Conservation (phyloP, 2,329 filamentous ascomycete species). For the Neonectria faginata region DNA sequence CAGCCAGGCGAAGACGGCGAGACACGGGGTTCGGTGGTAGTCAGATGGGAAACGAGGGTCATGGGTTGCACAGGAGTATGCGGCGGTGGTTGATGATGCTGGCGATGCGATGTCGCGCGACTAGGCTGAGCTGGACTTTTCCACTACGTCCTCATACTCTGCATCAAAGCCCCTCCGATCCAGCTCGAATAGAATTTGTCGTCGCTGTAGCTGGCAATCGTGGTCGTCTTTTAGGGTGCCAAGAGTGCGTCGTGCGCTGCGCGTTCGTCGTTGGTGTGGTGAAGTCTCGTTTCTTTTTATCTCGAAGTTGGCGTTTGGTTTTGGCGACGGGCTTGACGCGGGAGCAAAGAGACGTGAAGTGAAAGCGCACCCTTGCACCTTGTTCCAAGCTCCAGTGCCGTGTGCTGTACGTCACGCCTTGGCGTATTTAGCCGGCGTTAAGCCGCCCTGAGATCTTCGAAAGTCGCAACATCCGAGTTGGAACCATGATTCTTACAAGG, state of each 20-base stretch:
- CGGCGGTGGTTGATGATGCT: slow-evolving; percentile 33
- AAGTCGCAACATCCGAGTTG: slow-evolving; percentile 31
- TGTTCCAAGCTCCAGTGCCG: slow-evolving; percentile 32
- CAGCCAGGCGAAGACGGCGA: slow-evolving; percentile 5
- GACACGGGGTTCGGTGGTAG: slow-evolving; percentile 13
- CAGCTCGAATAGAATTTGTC: slow-evolving; percentile 10
- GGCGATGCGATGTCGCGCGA: slow-evolving; percentile 47
- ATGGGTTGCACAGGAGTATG: slow-evolving; percentile 25
- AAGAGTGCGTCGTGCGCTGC: slow-evolving; percentile 7
- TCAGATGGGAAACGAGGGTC: slow-evolving; percentile 13
- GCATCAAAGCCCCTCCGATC: slow-evolving; percentile 36
- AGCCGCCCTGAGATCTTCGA: slow-evolving; percentile 44
- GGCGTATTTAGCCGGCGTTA: slow-evolving; percentile 40
- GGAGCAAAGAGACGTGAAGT: slow-evolving; percentile 41
- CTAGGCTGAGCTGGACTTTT: slow-evolving; percentile 45
- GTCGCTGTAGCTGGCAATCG: slow-evolving; percentile 18
- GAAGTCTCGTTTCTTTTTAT: slow-evolving; percentile 19
- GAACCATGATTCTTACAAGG: slow-evolving; percentile 22
- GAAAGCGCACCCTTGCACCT: slow-evolving; percentile 37
- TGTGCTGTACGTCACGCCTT: slow-evolving; percentile 35
- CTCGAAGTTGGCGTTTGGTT: slow-evolving; percentile 35
- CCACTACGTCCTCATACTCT: slow-evolving; percentile 45
- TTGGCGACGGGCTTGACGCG: slow-evolving; percentile 43
- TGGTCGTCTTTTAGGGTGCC: slow-evolving; percentile 9
- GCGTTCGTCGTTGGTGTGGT: slow-evolving; percentile 26